Base-by-base conservation (phyloP, 2,329 filamentous ascomycete species). In the Fusarium falciforme region DNA sequence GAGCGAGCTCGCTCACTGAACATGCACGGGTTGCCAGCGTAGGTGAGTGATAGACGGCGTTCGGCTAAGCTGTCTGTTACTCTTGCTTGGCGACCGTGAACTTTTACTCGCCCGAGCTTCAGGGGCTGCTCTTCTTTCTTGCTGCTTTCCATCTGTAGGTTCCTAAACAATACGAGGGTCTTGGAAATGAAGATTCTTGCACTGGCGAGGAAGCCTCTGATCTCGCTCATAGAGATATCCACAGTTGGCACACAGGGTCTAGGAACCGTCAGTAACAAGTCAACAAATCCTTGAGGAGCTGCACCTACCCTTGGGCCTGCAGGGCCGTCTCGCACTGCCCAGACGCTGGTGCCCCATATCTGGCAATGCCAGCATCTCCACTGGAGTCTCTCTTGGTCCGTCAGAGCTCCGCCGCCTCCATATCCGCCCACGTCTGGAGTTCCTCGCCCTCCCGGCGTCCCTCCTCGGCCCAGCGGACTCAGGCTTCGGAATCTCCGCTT, bases 171-270 rank as follows among this genome's bases (percentile, higher is more conserved):
- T 76, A 64, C 80, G 81, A 61, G 80, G 72, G 63, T 82, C 79
- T 64, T 80, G 73, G 62, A 82, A 66, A 75, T 85, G 81, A 59
- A 85, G 76, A 70, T 85, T 84, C 79, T 83, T 83, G 49, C 80
- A 85, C 71, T 84, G 84, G 27, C 83, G 82, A 10, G 96, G 95
- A 1, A 98, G 87, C 74, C 92, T 92, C 83, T 94, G 93, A 82
- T 97, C 94, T 64, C 94, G 92, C 83, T 98, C 96, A 81, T 93
- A 98, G 22, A 96, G 85, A 76, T 95, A 92, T 66, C 95, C 96
- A 81, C 96, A 98, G 81, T 97, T 98, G 83, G 95, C 93, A 85
- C 96, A 98, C 5, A 98, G 90, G 33, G 94, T 93, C 93, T 95
- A 75, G 33, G 68, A 22, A 12, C 65, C 73, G 54, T 66, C 61